phyloP scores from a whole-genome alignment of 2,329 filamentous ascomycete species.

The Exophiala alcalophila region DNA sequence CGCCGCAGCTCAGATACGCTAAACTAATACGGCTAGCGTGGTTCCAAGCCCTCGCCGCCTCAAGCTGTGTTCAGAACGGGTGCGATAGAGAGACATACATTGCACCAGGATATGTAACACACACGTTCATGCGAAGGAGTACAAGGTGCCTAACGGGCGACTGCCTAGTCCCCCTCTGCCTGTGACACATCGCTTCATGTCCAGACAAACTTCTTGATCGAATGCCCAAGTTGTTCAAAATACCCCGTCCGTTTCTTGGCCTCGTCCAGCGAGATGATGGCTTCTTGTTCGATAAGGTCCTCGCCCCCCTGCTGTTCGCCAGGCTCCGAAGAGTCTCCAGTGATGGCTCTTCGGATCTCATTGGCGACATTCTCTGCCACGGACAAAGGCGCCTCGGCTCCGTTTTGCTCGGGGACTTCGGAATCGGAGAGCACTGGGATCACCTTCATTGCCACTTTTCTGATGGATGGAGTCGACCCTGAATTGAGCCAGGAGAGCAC shows the following conservation, averaged over 20 bases:
- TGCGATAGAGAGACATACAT: no score
- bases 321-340: conserved; percentile 33
- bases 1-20: no score
- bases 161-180: neutral
- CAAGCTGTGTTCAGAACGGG: no score
- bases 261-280: conserved; percentile 80
- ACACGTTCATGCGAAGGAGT: no score
- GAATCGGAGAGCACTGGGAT: conserved; percentile 31
- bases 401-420: conserved; percentile 1
- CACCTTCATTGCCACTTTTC: conserved; percentile 45
- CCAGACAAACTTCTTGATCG: conserved; percentile 93
- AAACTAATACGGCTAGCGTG: no score
- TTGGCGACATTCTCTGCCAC: conserved; percentile 64
- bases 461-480: conserved; percentile 32
- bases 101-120: no score
- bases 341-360: conserved; percentile 69
- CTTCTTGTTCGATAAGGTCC: conserved; percentile 52
- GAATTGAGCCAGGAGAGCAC: conserved; percentile 40
- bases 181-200: conserved; percentile 38
- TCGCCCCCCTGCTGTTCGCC: conserved; percentile 30
- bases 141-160: no score
- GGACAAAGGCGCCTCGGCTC: conserved; percentile 37
- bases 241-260: conserved; percentile 83
- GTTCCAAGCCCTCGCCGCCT: no score
- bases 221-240: conserved; percentile 82